Percentiles rank a stretch among this genome's conserved stretches.
Conservation (phyloP, 2,329 filamentous ascomycete species). For the Trichoderma sp. region DNA sequence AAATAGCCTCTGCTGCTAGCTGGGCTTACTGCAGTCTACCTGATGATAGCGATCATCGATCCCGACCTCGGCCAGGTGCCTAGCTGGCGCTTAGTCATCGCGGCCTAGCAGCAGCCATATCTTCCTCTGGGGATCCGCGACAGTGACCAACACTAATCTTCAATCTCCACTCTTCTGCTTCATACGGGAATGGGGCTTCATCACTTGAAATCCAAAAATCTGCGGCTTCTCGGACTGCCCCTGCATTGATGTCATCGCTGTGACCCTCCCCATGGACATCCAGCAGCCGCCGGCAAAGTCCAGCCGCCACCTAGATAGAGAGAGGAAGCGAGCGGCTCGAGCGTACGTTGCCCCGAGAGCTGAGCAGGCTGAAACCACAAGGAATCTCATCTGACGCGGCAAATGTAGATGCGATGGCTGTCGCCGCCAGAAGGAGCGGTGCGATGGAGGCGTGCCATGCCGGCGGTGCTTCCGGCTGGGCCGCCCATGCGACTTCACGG, state of each 20-base stretch:
- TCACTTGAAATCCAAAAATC: background rate
- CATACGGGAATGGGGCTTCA: slow-evolving; percentile 8
- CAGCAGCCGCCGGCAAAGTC: slow-evolving; percentile 13
- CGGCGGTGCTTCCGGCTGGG: slow-evolving; percentile 54
- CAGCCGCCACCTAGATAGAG: slow-evolving; percentile 18
- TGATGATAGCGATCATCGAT: background rate
- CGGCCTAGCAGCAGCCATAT: slow-evolving; percentile 12
- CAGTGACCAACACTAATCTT: background rate
- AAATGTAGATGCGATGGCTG: slow-evolving; percentile 53
- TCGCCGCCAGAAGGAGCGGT: slow-evolving; percentile 58
- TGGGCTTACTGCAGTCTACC: background rate
- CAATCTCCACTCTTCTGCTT: slow-evolving; percentile 1
- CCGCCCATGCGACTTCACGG: slow-evolving; percentile 40
- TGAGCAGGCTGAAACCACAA: background rate
- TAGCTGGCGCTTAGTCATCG: slow-evolving; percentile 15
- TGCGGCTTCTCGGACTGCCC: slow-evolving; percentile 16
- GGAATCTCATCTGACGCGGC: background rate
- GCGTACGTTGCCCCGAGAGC: slow-evolving; percentile 12
- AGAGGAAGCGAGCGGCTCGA: slow-evolving; percentile 21
- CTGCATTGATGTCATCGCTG: slow-evolving; percentile 14
- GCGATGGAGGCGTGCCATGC: slow-evolving; percentile 57
- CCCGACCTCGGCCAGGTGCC: slow-evolving; percentile 13
- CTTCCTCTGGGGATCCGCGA: slow-evolving; percentile 1
- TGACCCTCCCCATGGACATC: slow-evolving; percentile 14
- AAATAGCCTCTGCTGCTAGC: background rate